Base-by-base conservation (phyloP, 1,284 basidiomycete species). In the Porogramme epimiltina region DNA sequence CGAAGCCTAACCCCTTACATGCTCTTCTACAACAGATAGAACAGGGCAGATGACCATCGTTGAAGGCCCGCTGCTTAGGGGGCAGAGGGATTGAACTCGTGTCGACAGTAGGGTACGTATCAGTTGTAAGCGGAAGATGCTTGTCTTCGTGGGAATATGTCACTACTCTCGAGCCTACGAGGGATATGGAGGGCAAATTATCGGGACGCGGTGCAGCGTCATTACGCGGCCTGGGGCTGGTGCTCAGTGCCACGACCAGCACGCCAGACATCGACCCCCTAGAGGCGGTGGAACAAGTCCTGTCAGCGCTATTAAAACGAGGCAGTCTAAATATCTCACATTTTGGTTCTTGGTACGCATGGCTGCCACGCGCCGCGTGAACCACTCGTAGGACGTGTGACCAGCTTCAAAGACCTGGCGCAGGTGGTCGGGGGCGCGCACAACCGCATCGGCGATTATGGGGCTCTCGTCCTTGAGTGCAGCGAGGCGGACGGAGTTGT, bases 361-460 rank as follows among this genome's bases (percentile, higher is more conserved):
- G 43, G 64, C 61, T 58, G 56, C 60, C 43, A 64, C 55, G 18
- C 64, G 49, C 20, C 63, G 45, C n/a, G 57, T 56, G 52, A 66
- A 66, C 66, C 66, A 68, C 13, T 63, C 62, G 5, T 52, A 52
- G 15, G 65, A 54, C 1, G 61, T 67, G n/a, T 46, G 23, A 19
- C 52, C 52, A 1, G 62, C 55, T 18, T 52, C 37, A 37, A 51
- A 64, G 31, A 56, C 55, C 33, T 31, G 39, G 6, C 42, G 39
- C 2, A 50, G 50, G 19, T 45, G 34, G 24, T 42, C 52, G 1
- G 58, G 56, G 10, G 51, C 45, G 5, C 45, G 44, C 4, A 49
- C 57, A 1, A 60, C 61, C 6, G 67, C 65, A 1, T 59, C 52
- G 4, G 58, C 61, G 38, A 69, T 58, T 34, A 64, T 37, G 10